Evolutionary conservation across 768 basidiomycete genomes (phyloP), one percentile per base, ranked within the genome.

Genomic region (Hemileccinum rubropunctum): DNA sequence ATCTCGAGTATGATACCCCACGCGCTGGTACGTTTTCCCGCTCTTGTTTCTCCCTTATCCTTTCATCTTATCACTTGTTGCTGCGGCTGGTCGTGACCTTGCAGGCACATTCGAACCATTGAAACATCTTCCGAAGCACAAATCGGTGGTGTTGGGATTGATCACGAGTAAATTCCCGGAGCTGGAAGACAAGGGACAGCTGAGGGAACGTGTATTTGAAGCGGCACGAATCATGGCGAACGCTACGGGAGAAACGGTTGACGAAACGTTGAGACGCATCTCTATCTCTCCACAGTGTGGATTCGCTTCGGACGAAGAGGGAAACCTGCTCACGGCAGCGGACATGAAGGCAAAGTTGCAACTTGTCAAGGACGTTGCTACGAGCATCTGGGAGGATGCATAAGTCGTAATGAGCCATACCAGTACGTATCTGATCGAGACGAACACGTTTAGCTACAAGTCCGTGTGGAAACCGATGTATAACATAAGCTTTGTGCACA

Each of bases 271-370:
- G 33, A 26, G 50, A 42, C 72, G 73, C 51, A 66, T 79, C 23
- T 65, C 66, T 42, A 68, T 78, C 50, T 72, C 71, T 18, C 74
- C 77, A 1, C 78, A 79, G 61, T 79, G 78, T 45, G 78, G 78
- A 10, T 78, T 77, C 52, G 76, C 76, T 10, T 71, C 68, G 9
- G 76, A 77, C 52, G 58, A 68, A 3, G 75, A 76, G 37, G 76
- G 77, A 1, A 78, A 78, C 56, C 51, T 58, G 32, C 65, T 77
- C 17, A 51, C 48, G 5, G 59, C 61, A n/a, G 63, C 69, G 3
- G 71, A 75, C 47, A 69, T 74, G 58, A 60, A 60, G 44, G 53
- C 41, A 27, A 63, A 63, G 38, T 26, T 63, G 32, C 41, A 42
- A 35, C 64, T 74, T 34, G 68, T 71, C 32, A 62, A 64, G 30